Conservation (phyloP, 441 rosid species). For the Jatropha multifida region DNA sequence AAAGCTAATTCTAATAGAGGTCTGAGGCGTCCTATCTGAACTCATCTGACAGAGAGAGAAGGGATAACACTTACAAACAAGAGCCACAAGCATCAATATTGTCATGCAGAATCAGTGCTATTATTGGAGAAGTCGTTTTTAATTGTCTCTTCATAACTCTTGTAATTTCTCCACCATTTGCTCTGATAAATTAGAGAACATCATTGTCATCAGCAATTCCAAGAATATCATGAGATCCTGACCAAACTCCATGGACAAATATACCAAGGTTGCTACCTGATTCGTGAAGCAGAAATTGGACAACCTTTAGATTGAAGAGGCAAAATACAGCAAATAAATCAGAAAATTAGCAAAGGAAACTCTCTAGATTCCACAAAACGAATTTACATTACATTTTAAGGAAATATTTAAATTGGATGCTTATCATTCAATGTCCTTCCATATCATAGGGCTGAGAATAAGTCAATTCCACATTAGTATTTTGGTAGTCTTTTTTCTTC, state of each 20-base stretch:
- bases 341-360: not conserved
- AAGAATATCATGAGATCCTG: slow-evolving; percentile 79
- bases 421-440: not conserved
- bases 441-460: not conserved
- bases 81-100: slow-evolving; percentile 45
- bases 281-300: slow-evolving; percentile 33
- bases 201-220: slow-evolving; percentile 70
- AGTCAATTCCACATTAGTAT: not conserved
- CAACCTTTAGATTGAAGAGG: slow-evolving; percentile 18
- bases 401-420: not conserved
- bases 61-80: slow-evolving; percentile 57
- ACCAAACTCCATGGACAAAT: slow-evolving; percentile 82
- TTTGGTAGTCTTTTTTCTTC: not conserved
- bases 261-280: slow-evolving; percentile 55
- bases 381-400: not conserved
- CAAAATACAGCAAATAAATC: not conserved
- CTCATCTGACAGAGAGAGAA: not conserved
- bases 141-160: slow-evolving; percentile 58
- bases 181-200: slow-evolving; percentile 70
- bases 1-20: not conserved
- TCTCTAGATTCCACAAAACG: not conserved
- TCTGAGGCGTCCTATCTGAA: no score
- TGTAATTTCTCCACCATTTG: slow-evolving; percentile 82
- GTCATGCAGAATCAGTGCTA: slow-evolving; percentile 61
- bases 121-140: slow-evolving; percentile 60